These are phyloP conservation scores for Trichophyton rubrum DNA, from an alignment of 2,329 filamentous ascomycete genomes.

Conservation along the genomic window DNA sequence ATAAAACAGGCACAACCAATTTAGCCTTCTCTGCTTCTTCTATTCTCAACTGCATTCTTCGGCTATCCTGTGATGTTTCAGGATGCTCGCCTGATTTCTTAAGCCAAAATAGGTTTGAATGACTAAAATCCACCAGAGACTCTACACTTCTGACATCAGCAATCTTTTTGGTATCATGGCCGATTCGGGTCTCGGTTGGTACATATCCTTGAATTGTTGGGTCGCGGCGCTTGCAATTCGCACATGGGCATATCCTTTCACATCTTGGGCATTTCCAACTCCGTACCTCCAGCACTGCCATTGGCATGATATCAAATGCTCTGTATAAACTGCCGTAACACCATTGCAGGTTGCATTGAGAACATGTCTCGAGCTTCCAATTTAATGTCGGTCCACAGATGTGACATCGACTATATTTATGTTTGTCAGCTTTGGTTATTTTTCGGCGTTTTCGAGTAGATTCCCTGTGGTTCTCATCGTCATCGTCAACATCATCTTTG, in stretches of 20 bases:
- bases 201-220: constrained; percentile 63
- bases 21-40: constrained; percentile 44
- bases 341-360: constrained; percentile 61
- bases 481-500: constrained; percentile 20
- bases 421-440: constrained; percentile 36
- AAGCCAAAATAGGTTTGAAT: constrained; percentile 79
- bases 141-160: constrained; percentile 88
- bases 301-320: constrained; percentile 80
- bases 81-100: constrained; percentile 43
- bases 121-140: constrained; percentile 75
- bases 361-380: constrained; percentile 77
- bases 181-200: constrained; percentile 75
- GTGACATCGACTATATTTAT: constrained; percentile 53
- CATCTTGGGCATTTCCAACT: constrained; percentile 87
- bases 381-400: constrained; percentile 65
- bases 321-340: constrained; percentile 91
- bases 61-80: constrained; percentile 19
- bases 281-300: constrained; percentile 64
- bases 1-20: constrained; percentile 33
- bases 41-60: constrained; percentile 36
- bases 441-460: constrained; percentile 51
- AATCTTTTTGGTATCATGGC: constrained; percentile 79
- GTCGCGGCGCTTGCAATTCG: constrained; percentile 53
- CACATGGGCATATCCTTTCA: constrained; percentile 74
- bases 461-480: constrained; percentile 42